Evolutionary conservation across 306 rosid genomes (phyloP).

Genomic region (Luffa acutangula): DNA sequence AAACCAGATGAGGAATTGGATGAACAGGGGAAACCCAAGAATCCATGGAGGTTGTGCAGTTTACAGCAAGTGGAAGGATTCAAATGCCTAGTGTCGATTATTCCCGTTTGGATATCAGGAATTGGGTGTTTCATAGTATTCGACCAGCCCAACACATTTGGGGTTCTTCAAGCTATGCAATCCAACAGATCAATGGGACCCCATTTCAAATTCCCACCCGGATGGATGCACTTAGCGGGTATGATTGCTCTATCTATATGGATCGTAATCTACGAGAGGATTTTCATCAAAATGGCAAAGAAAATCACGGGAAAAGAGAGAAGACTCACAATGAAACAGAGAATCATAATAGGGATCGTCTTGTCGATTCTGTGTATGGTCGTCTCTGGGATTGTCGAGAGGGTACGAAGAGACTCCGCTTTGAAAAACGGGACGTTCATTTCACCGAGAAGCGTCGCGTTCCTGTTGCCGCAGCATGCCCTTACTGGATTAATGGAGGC

Average conservation of each 20-base stretch:
- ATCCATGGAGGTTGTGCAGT: slow-evolving; percentile 59
- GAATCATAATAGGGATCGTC: slow-evolving; percentile 52
- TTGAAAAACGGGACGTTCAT: slow-evolving; percentile 15
- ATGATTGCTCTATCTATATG: slow-evolving; percentile 71
- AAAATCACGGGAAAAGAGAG: slow-evolving; percentile 11
- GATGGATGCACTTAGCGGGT: slow-evolving; percentile 46
- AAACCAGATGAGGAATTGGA: slow-evolving; percentile 32
- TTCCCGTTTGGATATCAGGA: slow-evolving; percentile 66
- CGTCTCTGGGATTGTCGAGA: slow-evolving; percentile 50
- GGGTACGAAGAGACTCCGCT: slow-evolving; percentile 39
- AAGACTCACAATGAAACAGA: slow-evolving; percentile 31
- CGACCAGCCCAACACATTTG: slow-evolving; percentile 64
- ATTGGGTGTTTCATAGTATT: slow-evolving; percentile 42
- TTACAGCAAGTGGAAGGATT: slow-evolving; percentile 66
- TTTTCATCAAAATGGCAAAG: slow-evolving; percentile 26
- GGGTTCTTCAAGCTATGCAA: slow-evolving; percentile 59
- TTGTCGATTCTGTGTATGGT: slow-evolving; percentile 58
- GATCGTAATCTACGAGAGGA: slow-evolving; percentile 48
- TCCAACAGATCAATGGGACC: slow-evolving; percentile 40
- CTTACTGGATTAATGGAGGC: slow-evolving; percentile 59
- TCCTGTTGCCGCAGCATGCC: slow-evolving; percentile 49
- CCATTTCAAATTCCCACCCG: slow-evolving; percentile 59
- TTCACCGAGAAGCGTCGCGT: slow-evolving; percentile 37
- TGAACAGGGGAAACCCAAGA: slow-evolving; percentile 28
- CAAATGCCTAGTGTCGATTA: slow-evolving; percentile 48